Conservation (phyloP, 768 basidiomycete genomes). For the Hydnomerulius pinastri region DNA sequence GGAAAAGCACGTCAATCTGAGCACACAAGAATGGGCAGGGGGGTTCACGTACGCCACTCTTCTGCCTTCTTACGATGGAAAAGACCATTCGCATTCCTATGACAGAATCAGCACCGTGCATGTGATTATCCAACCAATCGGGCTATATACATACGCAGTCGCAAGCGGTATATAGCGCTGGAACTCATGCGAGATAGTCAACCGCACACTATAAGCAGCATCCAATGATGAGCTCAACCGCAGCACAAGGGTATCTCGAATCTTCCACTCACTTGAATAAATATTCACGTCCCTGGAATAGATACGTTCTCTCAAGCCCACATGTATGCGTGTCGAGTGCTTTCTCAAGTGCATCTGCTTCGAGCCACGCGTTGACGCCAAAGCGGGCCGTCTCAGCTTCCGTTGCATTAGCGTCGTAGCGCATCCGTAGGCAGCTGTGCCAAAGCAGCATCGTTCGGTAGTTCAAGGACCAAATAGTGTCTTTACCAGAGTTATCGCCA, state of each 20-base stretch:
- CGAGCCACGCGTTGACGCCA: slow-evolving; percentile 68
- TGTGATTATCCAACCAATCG: background rate
- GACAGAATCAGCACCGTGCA: background rate
- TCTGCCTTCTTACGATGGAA: slow-evolving; percentile 60
- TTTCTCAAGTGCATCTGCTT: slow-evolving; percentile 65
- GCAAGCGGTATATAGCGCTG: slow-evolving; percentile 62
- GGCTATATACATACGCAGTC: slow-evolving; percentile 44
- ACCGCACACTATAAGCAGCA: slow-evolving; percentile 52
- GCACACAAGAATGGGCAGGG: background rate
- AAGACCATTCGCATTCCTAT: slow-evolving; percentile 44
- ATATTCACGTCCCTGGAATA: slow-evolving; percentile 72
- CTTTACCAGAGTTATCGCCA: slow-evolving; percentile 46
- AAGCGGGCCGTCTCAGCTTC: slow-evolving; percentile 61
- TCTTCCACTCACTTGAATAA: slow-evolving; percentile 68
- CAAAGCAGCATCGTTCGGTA: slow-evolving; percentile 71
- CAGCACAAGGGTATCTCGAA: background rate
- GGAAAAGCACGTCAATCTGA: slow-evolving; percentile 2
- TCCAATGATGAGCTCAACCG: slow-evolving; percentile 5
- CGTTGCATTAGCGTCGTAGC: slow-evolving; percentile 39
- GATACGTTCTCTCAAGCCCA: slow-evolving; percentile 62
- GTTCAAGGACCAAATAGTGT: slow-evolving; percentile 76
- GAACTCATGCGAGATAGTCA: slow-evolving; percentile 72
- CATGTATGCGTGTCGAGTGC: slow-evolving; percentile 67
- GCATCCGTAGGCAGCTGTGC: slow-evolving; percentile 70
- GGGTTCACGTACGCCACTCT: slow-evolving; percentile 72